phyloP scores from a whole-genome alignment of 768 basidiomycete species.

The Pleurotus djamor region DNA sequence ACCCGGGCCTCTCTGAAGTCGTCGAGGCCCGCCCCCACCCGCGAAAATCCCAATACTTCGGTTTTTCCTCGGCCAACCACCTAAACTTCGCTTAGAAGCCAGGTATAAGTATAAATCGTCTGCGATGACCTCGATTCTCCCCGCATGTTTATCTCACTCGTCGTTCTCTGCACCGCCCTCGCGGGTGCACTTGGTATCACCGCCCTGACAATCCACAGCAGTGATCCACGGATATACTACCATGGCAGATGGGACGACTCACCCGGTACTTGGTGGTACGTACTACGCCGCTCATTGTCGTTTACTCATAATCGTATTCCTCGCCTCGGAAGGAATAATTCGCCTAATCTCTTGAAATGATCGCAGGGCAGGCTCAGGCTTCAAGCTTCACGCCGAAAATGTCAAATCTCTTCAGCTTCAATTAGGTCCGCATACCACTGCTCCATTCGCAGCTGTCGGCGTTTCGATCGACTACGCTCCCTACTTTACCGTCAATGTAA shows the following conservation, averaged over 20 bases:
- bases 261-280: slow-evolving; percentile 57
- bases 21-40: too few relatives aligned
- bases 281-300: background rate
- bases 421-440: slow-evolving; percentile 47
- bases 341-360: background rate
- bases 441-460: slow-evolving; percentile 42
- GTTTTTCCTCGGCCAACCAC: too few relatives aligned
- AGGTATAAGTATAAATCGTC: too few relatives aligned
- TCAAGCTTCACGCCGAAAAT: slow-evolving; percentile 46
- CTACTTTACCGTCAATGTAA: slow-evolving; percentile 45
- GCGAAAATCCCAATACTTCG: too few relatives aligned
- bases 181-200: background rate
- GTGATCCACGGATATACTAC: slow-evolving; percentile 42
- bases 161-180: background rate
- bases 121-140: background rate
- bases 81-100: too few relatives aligned
- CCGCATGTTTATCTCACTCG: background rate
- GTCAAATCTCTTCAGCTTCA: slow-evolving; percentile 39
- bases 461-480: slow-evolving; percentile 47
- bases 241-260: slow-evolving; percentile 53
- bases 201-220: slow-evolving; percentile 22
- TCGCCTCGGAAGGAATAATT: background rate
- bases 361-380: slow-evolving; percentile 51
- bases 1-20: too few relatives aligned
- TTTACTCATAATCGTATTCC: too few relatives aligned